A percentile compares a stretch with the other conserved stretches of the same genome.
Evolutionary conservation across 257 asterid genomes (phyloP).

Genomic region (Prunella vulgaris): DNA sequence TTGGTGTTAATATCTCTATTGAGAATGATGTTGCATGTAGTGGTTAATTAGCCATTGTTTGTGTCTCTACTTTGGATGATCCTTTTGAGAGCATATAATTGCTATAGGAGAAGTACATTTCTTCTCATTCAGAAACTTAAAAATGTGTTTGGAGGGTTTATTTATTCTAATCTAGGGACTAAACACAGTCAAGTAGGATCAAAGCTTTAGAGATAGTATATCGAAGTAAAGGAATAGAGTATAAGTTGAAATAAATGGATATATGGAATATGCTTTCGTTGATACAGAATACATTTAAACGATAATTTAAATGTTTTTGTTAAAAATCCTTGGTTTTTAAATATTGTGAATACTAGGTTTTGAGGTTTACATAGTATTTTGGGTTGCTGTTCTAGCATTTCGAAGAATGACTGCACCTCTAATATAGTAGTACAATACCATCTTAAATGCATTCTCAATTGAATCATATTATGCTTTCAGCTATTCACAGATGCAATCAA

Average conservation of each 20-base stretch:
- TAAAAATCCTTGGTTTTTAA: not conserved
- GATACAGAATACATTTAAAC: not conserved
- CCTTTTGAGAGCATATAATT: not conserved
- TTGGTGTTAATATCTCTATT: not conserved
- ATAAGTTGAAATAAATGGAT: not conserved
- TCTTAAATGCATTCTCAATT: not conserved
- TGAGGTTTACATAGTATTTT: not conserved
- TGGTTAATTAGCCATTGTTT: not conserved
- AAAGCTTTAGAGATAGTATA: not conserved
- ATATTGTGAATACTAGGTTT: not conserved
- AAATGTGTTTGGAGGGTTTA: not conserved
- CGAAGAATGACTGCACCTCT: not conserved
- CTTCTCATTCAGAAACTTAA: not conserved
- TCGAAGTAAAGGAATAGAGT: not conserved
- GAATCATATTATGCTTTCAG: not conserved
- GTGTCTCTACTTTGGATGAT: not conserved
- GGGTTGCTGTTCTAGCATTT: not conserved
- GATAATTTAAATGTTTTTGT: not conserved
- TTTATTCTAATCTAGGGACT: not conserved
- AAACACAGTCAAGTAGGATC: not conserved
- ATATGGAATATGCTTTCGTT: not conserved
- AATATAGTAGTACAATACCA: not conserved
- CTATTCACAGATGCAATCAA: not conserved
- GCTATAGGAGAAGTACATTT: slow-evolving; percentile 2
- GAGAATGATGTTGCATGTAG: not conserved